Evolutionary conservation across 2,329 filamentous ascomycete genomes (phyloP), one percentile per base, ranked within the genome.

Genomic region (Plectosphaerella sp.): DNA sequence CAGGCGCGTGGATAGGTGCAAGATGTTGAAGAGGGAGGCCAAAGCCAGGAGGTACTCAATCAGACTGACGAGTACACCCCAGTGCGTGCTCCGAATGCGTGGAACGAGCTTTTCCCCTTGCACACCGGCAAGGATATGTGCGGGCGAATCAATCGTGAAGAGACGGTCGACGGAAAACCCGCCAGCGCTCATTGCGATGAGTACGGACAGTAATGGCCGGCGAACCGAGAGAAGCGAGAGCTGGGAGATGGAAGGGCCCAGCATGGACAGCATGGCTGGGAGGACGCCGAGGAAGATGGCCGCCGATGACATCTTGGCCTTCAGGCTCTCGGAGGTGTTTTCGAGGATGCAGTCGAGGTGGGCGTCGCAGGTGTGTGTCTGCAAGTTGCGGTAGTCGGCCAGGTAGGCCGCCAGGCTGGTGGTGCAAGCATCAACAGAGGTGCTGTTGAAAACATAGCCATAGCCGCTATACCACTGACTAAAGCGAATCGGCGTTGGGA

Each of bases 241-340:
- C 24, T 51, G 49, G 16, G 39, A 16, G 41, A 51, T n/a, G 24
- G 18, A 24, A 9, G 49, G 49, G 14, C 49, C 49, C 4, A 47
- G 35, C 5, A 51, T n/a, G 14, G 49, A 33, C 12, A 51, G 7
- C 35, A 51, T 28, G 24, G 49, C 22, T 7, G 49, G 49, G 4
- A 47, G 18, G 16, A 51, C n/a, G 18, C 49, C 42, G 41, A 51
- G 42, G 43, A 51, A 47, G 11, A 51, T 36, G 4, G 41, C 41
- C 2, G 49, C 41, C 12, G 49, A 35, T 10, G 49, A 41, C n/a
- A 51, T 51, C 16, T 36, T 35, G 35, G 42, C 41, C 42, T 51
- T 51, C 20, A 47, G 11, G 18, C 22, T 33, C 49, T 51, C 49
- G 8, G 41, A 14, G 5, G 28, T 5, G 6, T 51, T 46, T 3